phyloP scores from a whole-genome alignment of 352 stramenopile species.

The Hyaloperonospora brassicae region DNA sequence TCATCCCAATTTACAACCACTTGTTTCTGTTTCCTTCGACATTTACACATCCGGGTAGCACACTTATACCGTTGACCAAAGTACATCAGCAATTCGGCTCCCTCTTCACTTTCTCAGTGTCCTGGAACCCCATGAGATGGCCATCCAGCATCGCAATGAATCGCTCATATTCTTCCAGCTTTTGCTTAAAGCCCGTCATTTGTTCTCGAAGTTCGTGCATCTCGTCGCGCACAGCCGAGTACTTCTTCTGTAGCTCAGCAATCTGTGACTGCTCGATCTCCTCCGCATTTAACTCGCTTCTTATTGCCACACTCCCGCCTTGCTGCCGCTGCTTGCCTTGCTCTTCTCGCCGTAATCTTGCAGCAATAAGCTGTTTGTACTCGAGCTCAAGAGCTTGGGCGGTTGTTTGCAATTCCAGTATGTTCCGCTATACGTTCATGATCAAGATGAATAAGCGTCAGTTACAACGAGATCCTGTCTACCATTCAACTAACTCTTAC shows the following conservation, averaged over 20 bases:
- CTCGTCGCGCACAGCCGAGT: slow-evolving; percentile 31
- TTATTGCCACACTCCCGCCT: slow-evolving; percentile 5
- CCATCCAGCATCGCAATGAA: slow-evolving; percentile 42
- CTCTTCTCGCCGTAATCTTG: slow-evolving; percentile 22
- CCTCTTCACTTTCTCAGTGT: slow-evolving; percentile 20
- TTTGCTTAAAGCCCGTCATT: slow-evolving; percentile 35
- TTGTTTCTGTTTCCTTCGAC: too few relatives aligned
- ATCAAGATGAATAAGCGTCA: slow-evolving; percentile 1
- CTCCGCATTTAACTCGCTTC: slow-evolving; percentile 13
- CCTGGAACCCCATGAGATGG: slow-evolving; percentile 34
- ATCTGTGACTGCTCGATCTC: slow-evolving; percentile 29
- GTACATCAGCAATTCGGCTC: slow-evolving; percentile 15
- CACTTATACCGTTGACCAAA: too few relatives aligned
- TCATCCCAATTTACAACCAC: too few relatives aligned
- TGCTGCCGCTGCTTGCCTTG: slow-evolving; percentile 17
- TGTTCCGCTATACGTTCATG: slow-evolving; percentile 19
- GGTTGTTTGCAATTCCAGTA: slow-evolving; percentile 32
- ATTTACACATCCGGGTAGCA: too few relatives aligned
- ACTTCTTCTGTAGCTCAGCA: slow-evolving; percentile 32
- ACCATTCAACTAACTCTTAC: neutral
- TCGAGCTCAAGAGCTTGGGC: slow-evolving; percentile 30
- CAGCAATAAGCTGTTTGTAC: slow-evolving; percentile 33
- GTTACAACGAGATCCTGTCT: neutral
- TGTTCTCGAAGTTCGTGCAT: slow-evolving; percentile 38
- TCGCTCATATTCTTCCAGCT: slow-evolving; percentile 42